Percentiles rank a stretch among this genome's conserved stretches.
phyloP scores from a whole-genome alignment of 805 yeast genomes.

The Zygotorulaspora sp. region DNA sequence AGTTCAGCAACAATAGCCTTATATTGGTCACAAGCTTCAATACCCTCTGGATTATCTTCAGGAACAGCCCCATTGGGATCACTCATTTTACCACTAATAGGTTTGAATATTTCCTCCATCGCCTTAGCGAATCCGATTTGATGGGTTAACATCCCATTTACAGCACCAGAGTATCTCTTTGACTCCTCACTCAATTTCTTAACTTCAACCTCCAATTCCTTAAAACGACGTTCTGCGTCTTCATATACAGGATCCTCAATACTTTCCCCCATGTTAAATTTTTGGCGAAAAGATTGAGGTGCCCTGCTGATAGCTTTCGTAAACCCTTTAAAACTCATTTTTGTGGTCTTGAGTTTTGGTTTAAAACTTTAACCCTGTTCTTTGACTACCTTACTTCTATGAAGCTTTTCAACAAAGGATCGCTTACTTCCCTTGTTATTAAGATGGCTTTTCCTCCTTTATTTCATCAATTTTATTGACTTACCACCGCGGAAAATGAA shows the following conservation, averaged over 20 bases:
- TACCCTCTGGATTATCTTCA: constrained; percentile 96
- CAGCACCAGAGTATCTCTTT: constrained; percentile 83
- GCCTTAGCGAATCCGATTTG: constrained; percentile 95
- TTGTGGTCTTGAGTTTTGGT: too few relatives aligned
- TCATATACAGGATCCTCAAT: constrained; percentile 84
- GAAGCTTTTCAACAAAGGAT: too few relatives aligned
- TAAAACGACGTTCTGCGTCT: constrained; percentile 95
- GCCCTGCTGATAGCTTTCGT: constrained; percentile 78
- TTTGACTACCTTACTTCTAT: background rate
- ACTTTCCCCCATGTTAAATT: constrained; percentile 77
- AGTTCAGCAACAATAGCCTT: constrained; percentile 81
- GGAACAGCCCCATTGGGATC: constrained; percentile 83
- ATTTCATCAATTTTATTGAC: background rate
- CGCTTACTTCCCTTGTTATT: too few relatives aligned
- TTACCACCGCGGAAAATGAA: background rate
- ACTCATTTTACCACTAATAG: constrained; percentile 85
- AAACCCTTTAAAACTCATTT: constrained; percentile 87
- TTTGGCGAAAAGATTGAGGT: constrained; percentile 87
- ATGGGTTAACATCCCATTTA: constrained; percentile 87
- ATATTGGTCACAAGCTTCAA: constrained; percentile 89
- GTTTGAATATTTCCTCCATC: constrained; percentile 93
- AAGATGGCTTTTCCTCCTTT: too few relatives aligned
- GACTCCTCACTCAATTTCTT: constrained; percentile 87
- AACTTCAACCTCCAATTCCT: constrained; percentile 84
- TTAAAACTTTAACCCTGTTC: too few relatives aligned